Base-by-base conservation (phyloP, 345 rosid genomes). In the Rhizophora mangle region DNA sequence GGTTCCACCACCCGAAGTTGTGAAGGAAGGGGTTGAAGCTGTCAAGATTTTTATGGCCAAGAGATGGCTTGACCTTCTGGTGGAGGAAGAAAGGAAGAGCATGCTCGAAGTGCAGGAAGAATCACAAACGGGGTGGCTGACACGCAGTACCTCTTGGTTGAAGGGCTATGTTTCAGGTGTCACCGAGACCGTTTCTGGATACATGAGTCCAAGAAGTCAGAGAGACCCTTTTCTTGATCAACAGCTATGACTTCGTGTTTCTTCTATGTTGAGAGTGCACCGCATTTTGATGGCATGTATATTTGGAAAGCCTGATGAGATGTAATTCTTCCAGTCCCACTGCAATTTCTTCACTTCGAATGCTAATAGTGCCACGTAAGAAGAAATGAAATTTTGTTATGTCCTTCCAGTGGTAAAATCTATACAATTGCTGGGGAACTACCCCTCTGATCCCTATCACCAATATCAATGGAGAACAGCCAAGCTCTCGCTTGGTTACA, bases 81-180 rank as follows among this genome's bases (percentile, higher is more conserved):
- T 84, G 80, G 98, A 92, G 80, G 95, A 84, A 76, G 96, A 90
- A 79, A 79, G 62, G 80, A 73, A 73, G 75, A 72, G 81, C 68
- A 71, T 80, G 86, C 72, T 78, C 19, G 84, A 88, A 39, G 89
- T 69, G 72, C 81, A 81, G 39, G 94, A 90, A 59, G 74, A 73
- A 64, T 70, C 71, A 32, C 75, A 85, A 76, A 43, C 85, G 0
- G 98, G 91, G 2, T 96, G 96, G 98, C 79, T 92, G 78, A 85
- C 89, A 3, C 85, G 94, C 75, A 88, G 98, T 70, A 80, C 94
- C 55, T 87, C 97, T 0, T 85, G 85, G 91, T 67, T 95, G 82
- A 92, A 85, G 72, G 79, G 68, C 18, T 70, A 81, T 58, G 92
- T 60, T 24, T 63, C 88, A 0, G 77, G 69, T 65, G 81, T 89